A percentile compares a stretch with the other conserved stretches of the same genome.
Evolutionary conservation across 257 asterid genomes (phyloP).

Genomic region (Thymus quinquecostatus): DNA sequence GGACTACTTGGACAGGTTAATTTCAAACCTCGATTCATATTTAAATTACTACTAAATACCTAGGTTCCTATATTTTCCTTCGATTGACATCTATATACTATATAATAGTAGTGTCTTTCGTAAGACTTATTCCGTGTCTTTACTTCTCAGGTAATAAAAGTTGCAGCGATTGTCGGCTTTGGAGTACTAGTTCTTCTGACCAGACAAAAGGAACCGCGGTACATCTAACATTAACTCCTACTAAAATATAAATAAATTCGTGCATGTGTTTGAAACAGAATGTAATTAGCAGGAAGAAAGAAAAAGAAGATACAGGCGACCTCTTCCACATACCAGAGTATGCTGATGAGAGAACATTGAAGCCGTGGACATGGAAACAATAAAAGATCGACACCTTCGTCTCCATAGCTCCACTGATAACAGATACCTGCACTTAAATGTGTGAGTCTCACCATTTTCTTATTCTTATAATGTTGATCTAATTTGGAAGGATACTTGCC

Average conservation of each 20-base stretch:
- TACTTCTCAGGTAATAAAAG: constrained; percentile 58
- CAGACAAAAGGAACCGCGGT: constrained; percentile 75
- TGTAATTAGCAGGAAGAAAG: constrained; percentile 48
- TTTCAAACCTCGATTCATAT: background rate
- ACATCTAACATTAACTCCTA: background rate
- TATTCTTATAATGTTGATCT: constrained; percentile 1
- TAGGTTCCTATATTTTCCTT: background rate
- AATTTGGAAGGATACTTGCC: constrained; percentile 2
- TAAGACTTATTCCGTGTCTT: constrained; percentile 6
- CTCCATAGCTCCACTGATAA: constrained; percentile 15
- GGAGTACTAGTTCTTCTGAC: constrained; percentile 80
- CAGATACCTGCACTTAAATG: background rate
- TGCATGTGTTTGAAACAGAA: background rate
- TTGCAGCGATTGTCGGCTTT: constrained; percentile 71
- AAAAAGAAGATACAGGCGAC: constrained; percentile 35
- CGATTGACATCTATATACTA: background rate
- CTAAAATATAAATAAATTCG: background rate
- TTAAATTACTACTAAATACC: background rate
- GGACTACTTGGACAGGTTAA: constrained; percentile 73
- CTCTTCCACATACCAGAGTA: constrained; percentile 39
- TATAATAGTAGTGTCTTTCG: background rate
- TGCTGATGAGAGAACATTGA: constrained; percentile 39
- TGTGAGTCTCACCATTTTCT: background rate
- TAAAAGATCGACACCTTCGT: constrained; percentile 14
- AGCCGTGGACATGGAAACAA: constrained; percentile 23